Base-by-base conservation (phyloP, 139 green algal species). In the Spirogloea muscicola region DNA sequence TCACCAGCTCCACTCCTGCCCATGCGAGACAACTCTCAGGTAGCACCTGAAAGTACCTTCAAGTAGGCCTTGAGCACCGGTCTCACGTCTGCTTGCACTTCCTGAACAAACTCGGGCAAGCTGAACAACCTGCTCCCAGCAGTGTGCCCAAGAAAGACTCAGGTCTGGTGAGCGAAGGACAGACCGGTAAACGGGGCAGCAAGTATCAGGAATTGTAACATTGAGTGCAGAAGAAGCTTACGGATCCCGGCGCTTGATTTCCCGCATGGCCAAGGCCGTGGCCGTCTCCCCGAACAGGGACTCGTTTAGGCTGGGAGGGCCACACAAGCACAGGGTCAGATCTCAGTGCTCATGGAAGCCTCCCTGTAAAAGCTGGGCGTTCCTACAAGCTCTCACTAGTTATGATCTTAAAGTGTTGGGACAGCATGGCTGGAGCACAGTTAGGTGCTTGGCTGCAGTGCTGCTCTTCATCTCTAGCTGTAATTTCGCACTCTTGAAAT, bases 161-260 rank as follows among this genome's bases (percentile, higher is more conserved):
- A 13, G n/a, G 57, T 31, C n/a, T n/a, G n/a, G 57, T 3, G 31
- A 18, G 31, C 33, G 25, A 13, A 18, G 25, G 4, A 9, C 13
- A 34, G 4, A 34, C 18, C 9, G 57, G 18, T 31, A 34, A 38
- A 21, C 7, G 41, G 57, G 52, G 31, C 18, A 27, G 57, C n/a
- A n/a, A n/a, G n/a, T n/a, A n/a, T n/a, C n/a, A n/a, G n/a, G n/a
- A 2, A 21, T 31, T 21, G 25, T 44, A 10, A 31, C 18, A 42
- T 13, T 31, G n/a, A 2, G 57, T 59, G 49, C 7, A 25, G 49
- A 18, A 2, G 9, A n/a, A 13, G 40, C 64, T 34, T 66, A 72
- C 58, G 91, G 90, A 82, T 97, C 90, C 3, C 92, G 83, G 1
- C 66, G 48, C 0, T 87, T 85, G 44, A 97, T 94, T 72, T 92